Evolutionary conservation across 345 rosid genomes (phyloP), one percentile per base, ranked within the genome.

Genomic region (Gossypium anomalum): DNA sequence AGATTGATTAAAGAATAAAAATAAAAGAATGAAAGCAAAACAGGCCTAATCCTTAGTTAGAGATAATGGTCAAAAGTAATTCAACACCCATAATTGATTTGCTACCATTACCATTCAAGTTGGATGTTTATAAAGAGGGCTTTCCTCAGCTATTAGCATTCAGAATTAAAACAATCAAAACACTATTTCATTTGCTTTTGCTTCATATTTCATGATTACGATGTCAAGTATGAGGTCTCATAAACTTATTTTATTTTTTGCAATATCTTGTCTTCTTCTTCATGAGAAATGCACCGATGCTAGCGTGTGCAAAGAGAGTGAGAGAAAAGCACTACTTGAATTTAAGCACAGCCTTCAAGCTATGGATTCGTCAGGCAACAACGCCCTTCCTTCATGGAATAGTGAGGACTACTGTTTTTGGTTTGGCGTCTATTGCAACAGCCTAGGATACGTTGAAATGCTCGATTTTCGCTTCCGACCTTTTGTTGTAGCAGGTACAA

Each of bases 401-500:
- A 0, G 4, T 11, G 16, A 2, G 1, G 67, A 63, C 0, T 34
- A 23, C 9, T 34, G 67, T 38, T 0, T 0, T 0, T 63, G 67
- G 67, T 0, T 0, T 1, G 48, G 67, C 38, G 67, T 63, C 4
- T 0, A 0, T 0, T 63, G 67, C 20, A 34, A 8, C 67, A 63
- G 4, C 3, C 13, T 15, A 14, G 43, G 67, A 17, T 17, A 63
- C 16, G 67, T 63, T n/a, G 45, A 27, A 15, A 63, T 0, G 12
- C 23, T 63, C 4, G 2, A 38, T 4, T n/a, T 63, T 16, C 0
- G 20, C 2, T 12, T 9, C 45, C 4, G 4, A 15, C 0, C 29
- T 23, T 0, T 1, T n/a, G 53, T 41, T 58, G 76, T 86, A 71
- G 55, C 67, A 57, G 90, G 92, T 68, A 81, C 83, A 77, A 55